Percentiles rank a stretch among this genome's conserved stretches.
Evolutionary conservation across 2,329 filamentous ascomycete genomes (phyloP).

Genomic region (Taxawa tesnikishii): DNA sequence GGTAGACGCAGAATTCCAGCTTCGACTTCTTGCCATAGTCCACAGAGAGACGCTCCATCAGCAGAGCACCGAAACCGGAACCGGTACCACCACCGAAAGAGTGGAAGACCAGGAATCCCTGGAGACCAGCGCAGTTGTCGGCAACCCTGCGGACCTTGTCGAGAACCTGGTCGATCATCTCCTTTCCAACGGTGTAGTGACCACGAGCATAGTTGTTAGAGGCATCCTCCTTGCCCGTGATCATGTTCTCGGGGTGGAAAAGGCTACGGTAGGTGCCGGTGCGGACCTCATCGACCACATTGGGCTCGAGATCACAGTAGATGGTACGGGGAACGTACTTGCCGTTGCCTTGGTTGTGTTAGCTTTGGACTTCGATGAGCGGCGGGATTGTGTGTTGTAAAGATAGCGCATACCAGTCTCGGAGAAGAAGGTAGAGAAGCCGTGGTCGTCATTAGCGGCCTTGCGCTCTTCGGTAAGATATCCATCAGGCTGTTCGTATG

Average conservation of each 20-base stretch:
- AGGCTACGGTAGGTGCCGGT: slow-evolving; percentile 91
- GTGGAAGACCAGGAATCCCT: slow-evolving; percentile 99
- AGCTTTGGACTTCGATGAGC: slow-evolving; percentile 5
- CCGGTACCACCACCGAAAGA: slow-evolving; percentile 98
- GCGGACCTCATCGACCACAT: slow-evolving; percentile 98
- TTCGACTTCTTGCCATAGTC: slow-evolving; percentile 99
- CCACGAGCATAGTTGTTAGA: slow-evolving; percentile 99
- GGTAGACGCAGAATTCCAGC: slow-evolving; percentile 99
- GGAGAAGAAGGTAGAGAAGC: slow-evolving; percentile 99
- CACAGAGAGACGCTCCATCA: slow-evolving; percentile 97
- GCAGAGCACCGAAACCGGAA: slow-evolving; percentile 92
- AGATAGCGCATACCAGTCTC: slow-evolving; percentile 93
- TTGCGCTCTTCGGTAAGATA: slow-evolving; percentile 98
- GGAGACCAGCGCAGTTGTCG: slow-evolving; percentile 94
- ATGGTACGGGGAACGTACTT: slow-evolving; percentile 99
- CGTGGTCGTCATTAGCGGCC: slow-evolving; percentile 80
- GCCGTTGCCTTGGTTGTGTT: slow-evolving; percentile 60
- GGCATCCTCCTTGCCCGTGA: slow-evolving; percentile 99
- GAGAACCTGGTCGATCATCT: slow-evolving; percentile 94
- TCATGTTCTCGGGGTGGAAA: slow-evolving; percentile 99
- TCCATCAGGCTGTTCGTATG: slow-evolving; percentile 70
- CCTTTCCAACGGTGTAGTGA: slow-evolving; percentile 99
- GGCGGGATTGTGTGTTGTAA: slow-evolving; percentile 60
- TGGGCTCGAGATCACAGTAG: slow-evolving; percentile 99
- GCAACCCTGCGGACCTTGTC: slow-evolving; percentile 97